Conservation (phyloP, 345 rosid genomes). For the Ceriops zippeliana region DNA sequence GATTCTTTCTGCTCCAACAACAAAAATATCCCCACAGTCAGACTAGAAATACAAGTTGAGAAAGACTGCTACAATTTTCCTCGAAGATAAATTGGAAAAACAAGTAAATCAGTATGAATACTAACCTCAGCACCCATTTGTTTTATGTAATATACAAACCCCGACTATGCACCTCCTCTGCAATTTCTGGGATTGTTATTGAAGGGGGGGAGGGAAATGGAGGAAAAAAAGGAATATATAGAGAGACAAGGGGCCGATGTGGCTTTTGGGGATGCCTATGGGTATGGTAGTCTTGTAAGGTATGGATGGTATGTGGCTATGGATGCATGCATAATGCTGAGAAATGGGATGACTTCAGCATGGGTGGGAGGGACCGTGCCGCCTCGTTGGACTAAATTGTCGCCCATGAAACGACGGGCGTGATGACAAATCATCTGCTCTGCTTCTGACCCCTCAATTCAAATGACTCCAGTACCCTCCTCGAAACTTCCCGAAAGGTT, state of each 20-base stretch:
- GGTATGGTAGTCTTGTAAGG: neutral
- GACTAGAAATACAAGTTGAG: neutral
- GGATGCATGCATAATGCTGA: neutral
- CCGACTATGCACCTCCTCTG: neutral
- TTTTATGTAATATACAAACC: no score
- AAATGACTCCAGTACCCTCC: conserved; percentile 15
- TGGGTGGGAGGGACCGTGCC: conserved; percentile 30
- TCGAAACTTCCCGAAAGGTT: neutral
- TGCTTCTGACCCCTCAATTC: conserved; percentile 5
- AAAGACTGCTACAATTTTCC: neutral
- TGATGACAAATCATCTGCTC: neutral
- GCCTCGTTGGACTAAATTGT: conserved; percentile 31
- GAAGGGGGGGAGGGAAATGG: conserved; percentile 21
- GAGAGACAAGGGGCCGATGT: neutral
- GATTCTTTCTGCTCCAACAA: conserved; percentile 30
- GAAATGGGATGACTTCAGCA: conserved; percentile 27
- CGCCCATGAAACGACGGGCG: conserved; percentile 28
- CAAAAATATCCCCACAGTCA: neutral
- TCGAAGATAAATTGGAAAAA: neutral
- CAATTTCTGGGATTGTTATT: conserved; percentile 1
- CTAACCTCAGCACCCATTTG: conserved; percentile 48
- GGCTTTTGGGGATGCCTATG: neutral
- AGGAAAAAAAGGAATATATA: conserved; percentile 33
- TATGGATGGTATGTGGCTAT: neutral
- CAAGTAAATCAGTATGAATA: neutral